Base-by-base conservation (phyloP, 768 basidiomycete genomes). In the Trametes punicea region DNA sequence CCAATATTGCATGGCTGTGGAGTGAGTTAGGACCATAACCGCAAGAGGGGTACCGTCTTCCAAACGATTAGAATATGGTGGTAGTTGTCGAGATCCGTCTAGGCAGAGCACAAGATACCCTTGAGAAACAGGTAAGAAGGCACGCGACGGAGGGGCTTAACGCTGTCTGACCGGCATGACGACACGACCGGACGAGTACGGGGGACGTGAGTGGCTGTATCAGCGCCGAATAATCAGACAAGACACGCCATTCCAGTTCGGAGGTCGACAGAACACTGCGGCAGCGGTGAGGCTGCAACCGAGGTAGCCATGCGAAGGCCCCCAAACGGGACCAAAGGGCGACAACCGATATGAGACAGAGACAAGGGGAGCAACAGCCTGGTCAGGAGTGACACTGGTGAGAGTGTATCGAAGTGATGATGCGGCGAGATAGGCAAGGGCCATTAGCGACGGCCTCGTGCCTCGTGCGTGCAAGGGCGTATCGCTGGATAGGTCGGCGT, bases 381-480 rank as follows among this genome's bases (percentile, higher is more conserved):
- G 21, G 30, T 6, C 16, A 46, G 46, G 29, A 16, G 20, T 25
- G 26, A 15, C 6, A 18, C 27, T n/a, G 27, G 30, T 46, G 26
- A 9, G 27, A 30, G 49, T 26, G 25, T 16, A n/a, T 26, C 26
- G 39, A 29, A 31, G 47, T 4, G 51, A 55, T 48, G 58, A 59
- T 59, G 53, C 42, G 34, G 47, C 58, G 36, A 39, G 58, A 59
- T 55, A 59, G 44, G 53, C 34, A 46, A 29, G 38, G 47, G 23
- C 31, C 15, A 23, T 45, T 54, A 53, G 53, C 58, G 46, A 59
- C 30, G 57, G 47, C 58, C 58, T 59, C 58, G 58, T 59, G 58
- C 49, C 38, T 15, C 18, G 53, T 44, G 52, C 58, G 58, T 59
- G 57, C 51, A 48, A 48, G 52, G 51, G 51, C 25, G 45, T 26